A percentile compares a stretch with the other conserved stretches of the same genome.
Conservation (phyloP, 2,329 filamentous ascomycete genomes). For the Cercospora nicotianae region DNA sequence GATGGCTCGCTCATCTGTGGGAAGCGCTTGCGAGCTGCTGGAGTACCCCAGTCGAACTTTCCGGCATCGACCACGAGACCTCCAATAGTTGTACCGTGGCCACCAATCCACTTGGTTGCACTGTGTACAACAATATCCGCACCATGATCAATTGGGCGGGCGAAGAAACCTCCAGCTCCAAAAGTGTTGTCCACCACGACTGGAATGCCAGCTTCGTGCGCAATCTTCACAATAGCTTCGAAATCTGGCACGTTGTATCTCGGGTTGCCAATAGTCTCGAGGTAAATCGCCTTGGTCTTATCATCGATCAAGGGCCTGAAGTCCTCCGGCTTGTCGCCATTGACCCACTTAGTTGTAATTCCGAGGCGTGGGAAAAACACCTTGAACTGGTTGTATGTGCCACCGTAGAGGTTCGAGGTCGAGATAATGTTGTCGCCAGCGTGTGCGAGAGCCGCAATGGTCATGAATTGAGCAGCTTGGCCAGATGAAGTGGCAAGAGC, state of each 20-base stretch:
- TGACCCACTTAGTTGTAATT: conserved; percentile 83
- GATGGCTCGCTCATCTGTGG: conserved; percentile 89
- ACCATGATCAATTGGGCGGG: conserved; percentile 82
- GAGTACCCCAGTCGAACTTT: conserved; percentile 89
- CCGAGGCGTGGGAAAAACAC: conserved; percentile 84
- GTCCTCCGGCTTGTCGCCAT: conserved; percentile 75
- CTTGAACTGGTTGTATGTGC: conserved; percentile 97
- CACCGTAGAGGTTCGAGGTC: conserved; percentile 87
- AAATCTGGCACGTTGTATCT: conserved; percentile 91
- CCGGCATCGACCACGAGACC: conserved; percentile 85
- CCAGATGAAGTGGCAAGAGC: conserved; percentile 83
- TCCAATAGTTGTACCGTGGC: conserved; percentile 84
- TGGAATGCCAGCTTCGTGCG: conserved; percentile 64
- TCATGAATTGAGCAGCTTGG: conserved; percentile 89
- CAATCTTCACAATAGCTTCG: conserved; percentile 78
- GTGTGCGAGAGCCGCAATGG: conserved; percentile 78
- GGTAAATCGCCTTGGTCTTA: conserved; percentile 86
- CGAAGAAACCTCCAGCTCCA: conserved; percentile 86
- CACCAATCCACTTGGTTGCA: conserved; percentile 95
- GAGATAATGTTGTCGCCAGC: conserved; percentile 91
- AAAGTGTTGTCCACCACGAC: conserved; percentile 88
- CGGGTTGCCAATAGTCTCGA: conserved; percentile 93
- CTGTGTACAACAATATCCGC: conserved; percentile 94
- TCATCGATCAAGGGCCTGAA: conserved; percentile 84
- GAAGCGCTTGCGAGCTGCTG: conserved; percentile 67